phyloP scores from a whole-genome alignment of 2,329 filamentous ascomycete species.

The Trichoderma semiorbis region DNA sequence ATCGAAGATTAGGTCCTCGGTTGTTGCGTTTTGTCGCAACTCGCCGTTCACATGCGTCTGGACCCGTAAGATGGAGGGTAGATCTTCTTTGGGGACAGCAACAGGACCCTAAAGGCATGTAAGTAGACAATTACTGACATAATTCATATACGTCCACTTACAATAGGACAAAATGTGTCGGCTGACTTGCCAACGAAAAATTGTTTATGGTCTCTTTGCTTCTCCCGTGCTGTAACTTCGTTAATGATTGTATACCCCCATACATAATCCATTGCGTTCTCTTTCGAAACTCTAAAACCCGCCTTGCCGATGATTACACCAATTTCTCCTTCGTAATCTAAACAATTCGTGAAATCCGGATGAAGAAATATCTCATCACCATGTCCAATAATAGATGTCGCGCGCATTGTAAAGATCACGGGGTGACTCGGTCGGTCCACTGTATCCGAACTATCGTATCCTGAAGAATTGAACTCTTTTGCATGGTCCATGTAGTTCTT shows the following conservation, averaged over 20 bases:
- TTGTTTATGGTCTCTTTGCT: constrained; percentile 8
- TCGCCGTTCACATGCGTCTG: constrained; percentile 11
- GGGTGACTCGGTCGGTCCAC: background rate
- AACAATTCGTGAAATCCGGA: background rate
- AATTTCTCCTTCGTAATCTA: constrained; percentile 11
- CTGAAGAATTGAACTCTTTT: constrained; percentile 4
- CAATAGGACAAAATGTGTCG: constrained; percentile 7
- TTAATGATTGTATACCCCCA: constrained; percentile 15
- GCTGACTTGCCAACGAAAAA: constrained; percentile 9
- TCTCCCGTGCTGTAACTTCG: constrained; percentile 4
- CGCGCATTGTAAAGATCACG: constrained; percentile 10
- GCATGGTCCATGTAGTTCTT: constrained; percentile 14
- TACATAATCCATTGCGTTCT: constrained; percentile 5
- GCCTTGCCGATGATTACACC: constrained; percentile 10
- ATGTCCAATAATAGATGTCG: constrained; percentile 5
- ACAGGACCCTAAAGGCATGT: background rate
- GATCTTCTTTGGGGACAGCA: constrained; percentile 2
- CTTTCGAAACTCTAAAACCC: background rate
- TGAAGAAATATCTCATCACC: background rate
- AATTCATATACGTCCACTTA: background rate
- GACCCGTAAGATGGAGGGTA: background rate
- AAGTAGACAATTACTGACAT: too few relatives aligned
- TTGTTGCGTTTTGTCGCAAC: constrained; percentile 4
- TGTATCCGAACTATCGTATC: constrained; percentile 5
- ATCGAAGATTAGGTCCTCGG: constrained; percentile 5